These are phyloP conservation scores for Colletotrichum lini DNA, from an alignment of 2,329 filamentous ascomycete species.

Conservation along the genomic window DNA sequence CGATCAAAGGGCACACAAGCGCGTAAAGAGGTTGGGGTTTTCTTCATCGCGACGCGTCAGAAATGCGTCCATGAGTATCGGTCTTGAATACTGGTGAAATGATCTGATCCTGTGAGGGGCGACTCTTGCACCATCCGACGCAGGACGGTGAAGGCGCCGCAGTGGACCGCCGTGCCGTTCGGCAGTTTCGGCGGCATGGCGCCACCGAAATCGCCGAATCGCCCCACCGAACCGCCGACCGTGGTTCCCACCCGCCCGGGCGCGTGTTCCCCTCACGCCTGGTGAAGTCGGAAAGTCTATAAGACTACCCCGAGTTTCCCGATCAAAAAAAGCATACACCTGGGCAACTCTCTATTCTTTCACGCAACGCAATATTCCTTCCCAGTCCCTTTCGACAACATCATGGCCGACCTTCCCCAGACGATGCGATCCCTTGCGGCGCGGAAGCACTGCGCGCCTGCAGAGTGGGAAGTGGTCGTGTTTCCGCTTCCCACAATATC, in stretches of 20 bases:
- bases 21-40: conserved; percentile 18
- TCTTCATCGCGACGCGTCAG: not conserved
- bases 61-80: not conserved
- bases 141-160: not conserved
- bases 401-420: conserved; percentile 51
- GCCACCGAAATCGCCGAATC: conserved; percentile 23
- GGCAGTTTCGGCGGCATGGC: conserved; percentile 30
- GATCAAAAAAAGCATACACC: no score
- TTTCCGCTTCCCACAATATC: conserved; percentile 61
- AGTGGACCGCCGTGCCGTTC: conserved; percentile 10
- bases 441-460: conserved; percentile 55
- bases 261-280: not conserved
- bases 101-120: not conserved
- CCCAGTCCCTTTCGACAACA: not conserved
- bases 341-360: no score
- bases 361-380: no score
- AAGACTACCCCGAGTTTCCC: no score
- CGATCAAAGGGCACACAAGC: conserved; percentile 27
- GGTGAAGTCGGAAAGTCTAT: not conserved
- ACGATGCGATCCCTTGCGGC: conserved; percentile 62
- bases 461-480: conserved; percentile 56
- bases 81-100: not conserved
- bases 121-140: not conserved
- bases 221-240: conserved; percentile 31
- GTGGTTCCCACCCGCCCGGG: not conserved